phyloP scores from a whole-genome alignment of 139 green algal species.

The Tetraselmis chui region DNA sequence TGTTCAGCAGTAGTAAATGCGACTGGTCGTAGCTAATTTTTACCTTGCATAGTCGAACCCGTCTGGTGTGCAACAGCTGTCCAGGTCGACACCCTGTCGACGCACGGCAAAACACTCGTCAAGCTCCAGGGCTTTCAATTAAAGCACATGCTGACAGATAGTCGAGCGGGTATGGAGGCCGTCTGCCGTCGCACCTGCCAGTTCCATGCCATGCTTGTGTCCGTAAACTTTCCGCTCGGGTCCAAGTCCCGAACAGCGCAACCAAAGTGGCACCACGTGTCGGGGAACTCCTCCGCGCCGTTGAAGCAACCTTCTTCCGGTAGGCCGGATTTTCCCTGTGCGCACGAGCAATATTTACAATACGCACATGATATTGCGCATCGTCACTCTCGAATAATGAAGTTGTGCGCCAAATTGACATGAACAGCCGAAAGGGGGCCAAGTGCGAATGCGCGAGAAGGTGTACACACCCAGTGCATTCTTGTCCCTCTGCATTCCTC shows the following conservation, averaged over 20 bases:
- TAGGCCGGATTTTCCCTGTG: conserved; percentile 59
- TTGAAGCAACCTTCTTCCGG: conserved; percentile 50
- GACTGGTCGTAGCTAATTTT: no score
- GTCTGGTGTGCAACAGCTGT: background rate
- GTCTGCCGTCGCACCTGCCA: conserved; percentile 38
- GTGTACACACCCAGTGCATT: background rate
- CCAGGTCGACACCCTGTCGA: background rate
- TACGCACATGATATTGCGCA: no score
- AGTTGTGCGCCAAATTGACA: no score
- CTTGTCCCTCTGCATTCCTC: conserved; percentile 7
- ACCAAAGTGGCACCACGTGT: conserved; percentile 78
- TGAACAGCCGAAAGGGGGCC: background rate
- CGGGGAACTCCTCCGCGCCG: conserved; percentile 44
- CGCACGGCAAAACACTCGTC: no score
- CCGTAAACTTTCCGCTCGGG: conserved; percentile 61
- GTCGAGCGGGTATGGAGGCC: no score
- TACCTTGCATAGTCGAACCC: background rate
- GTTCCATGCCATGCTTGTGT: conserved; percentile 40
- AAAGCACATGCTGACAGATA: no score
- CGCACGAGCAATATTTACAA: no score
- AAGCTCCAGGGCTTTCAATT: no score
- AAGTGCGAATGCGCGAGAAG: background rate
- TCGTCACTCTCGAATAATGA: no score
- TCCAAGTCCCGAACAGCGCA: conserved; percentile 65
- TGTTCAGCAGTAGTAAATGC: no score